phyloP scores from a whole-genome alignment of 2,329 filamentous ascomycete genomes.

The Fusarium annulatum region DNA sequence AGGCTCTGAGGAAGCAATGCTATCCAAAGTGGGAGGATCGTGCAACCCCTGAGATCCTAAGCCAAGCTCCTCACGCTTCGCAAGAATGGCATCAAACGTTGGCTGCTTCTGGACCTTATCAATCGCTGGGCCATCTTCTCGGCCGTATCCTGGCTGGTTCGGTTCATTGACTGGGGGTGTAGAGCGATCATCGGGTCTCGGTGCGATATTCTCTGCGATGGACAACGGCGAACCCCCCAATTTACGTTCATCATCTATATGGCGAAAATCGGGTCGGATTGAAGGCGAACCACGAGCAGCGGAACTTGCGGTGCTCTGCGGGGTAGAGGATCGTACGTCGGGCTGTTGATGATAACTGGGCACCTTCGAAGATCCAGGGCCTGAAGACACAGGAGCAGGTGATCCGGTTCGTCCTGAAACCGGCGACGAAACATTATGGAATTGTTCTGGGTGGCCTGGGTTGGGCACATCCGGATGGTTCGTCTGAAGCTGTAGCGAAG shows the following conservation, averaged over 20 bases:
- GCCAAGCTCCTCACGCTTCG: constrained; percentile 26
- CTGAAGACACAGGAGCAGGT: constrained; percentile 31
- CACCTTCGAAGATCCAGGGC: constrained; percentile 26
- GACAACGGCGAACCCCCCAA: constrained; percentile 68
- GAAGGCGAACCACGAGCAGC: constrained; percentile 67
- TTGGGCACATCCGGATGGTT: constrained; percentile 18
- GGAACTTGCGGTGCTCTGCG: constrained; percentile 38
- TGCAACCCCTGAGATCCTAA: neutral
- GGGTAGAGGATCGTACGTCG: constrained; percentile 41
- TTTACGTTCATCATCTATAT: constrained; percentile 70
- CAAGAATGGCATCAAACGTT: constrained; percentile 39
- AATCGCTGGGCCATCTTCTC: constrained; percentile 5
- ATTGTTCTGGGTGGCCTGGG: constrained; percentile 16
- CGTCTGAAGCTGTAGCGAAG: constrained; percentile 45
- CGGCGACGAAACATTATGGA: constrained; percentile 26
- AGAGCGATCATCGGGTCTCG: constrained; percentile 50
- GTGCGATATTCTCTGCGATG: constrained; percentile 63
- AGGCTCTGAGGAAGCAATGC: constrained; percentile 3
- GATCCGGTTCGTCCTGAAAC: constrained; percentile 31
- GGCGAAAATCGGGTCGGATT: constrained; percentile 79
- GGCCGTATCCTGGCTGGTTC: constrained; percentile 3
- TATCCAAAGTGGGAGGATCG: constrained; percentile 1
- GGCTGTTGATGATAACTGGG: constrained; percentile 34
- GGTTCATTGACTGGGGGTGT: constrained; percentile 22
- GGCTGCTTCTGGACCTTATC: constrained; percentile 29